Conservation (phyloP, 768 basidiomycete genomes). For the Mycena haematopus region DNA sequence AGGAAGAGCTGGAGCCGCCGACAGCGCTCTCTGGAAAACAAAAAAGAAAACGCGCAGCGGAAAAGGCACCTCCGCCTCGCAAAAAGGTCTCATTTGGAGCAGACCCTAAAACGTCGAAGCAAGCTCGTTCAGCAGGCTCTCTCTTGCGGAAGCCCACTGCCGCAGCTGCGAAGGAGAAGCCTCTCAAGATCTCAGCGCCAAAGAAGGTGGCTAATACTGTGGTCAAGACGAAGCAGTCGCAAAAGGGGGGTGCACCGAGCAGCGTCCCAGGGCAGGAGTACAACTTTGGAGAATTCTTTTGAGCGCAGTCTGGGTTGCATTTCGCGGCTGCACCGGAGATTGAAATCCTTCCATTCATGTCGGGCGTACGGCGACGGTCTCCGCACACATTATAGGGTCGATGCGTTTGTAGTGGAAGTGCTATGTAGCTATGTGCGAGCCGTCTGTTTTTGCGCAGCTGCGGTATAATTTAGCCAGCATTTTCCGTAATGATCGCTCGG, state of each 20-base stretch:
- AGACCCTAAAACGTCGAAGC: slow-evolving; percentile 32
- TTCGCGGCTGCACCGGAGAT: neutral
- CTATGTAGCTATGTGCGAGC: too few relatives aligned
- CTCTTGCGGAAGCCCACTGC: slow-evolving; percentile 18
- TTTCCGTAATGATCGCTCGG: too few relatives aligned
- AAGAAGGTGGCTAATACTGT: slow-evolving; percentile 46
- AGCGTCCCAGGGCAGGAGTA: slow-evolving; percentile 49
- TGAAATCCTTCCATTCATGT: slow-evolving; percentile 11
- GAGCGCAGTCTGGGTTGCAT: slow-evolving; percentile 7
- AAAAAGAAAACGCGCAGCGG: slow-evolving; percentile 52
- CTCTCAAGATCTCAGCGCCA: slow-evolving; percentile 34
- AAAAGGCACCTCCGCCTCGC: slow-evolving; percentile 39
- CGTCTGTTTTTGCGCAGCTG: too few relatives aligned
- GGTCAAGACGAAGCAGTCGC: slow-evolving; percentile 34
- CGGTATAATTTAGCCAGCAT: too few relatives aligned
- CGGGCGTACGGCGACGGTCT: neutral
- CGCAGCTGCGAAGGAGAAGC: slow-evolving; percentile 35
- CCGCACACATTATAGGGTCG: neutral
- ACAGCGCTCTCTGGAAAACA: slow-evolving; percentile 45
- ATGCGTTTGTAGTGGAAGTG: too few relatives aligned
- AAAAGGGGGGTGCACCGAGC: slow-evolving; percentile 31
- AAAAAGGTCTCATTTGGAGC: slow-evolving; percentile 64
- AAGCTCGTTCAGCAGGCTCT: slow-evolving; percentile 27
- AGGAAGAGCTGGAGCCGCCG: slow-evolving; percentile 42
- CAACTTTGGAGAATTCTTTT: slow-evolving; percentile 67